phyloP scores from a whole-genome alignment of 495 filamentous ascomycete genomes.

The Darksidea phi region DNA sequence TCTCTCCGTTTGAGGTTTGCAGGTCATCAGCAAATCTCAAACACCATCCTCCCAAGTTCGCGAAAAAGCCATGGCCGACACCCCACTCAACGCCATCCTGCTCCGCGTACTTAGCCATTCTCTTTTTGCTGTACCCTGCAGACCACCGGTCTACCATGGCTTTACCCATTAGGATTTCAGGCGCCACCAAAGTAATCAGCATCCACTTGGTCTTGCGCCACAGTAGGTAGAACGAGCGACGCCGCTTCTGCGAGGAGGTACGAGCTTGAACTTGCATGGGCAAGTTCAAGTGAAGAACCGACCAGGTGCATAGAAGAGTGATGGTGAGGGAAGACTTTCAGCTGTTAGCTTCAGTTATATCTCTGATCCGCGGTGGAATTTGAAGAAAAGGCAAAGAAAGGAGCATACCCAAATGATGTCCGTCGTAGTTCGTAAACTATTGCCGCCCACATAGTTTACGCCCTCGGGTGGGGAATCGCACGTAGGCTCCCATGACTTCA shows the following conservation, averaged over 20 bases:
- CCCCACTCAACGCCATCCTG: background rate
- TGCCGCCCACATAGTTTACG: no score
- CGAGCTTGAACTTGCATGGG: background rate
- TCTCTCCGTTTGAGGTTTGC: background rate
- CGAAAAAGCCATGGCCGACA: background rate
- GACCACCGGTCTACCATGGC: background rate
- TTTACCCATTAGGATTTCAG: background rate
- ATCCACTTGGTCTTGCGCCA: constrained; percentile 1
- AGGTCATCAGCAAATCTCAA: no score
- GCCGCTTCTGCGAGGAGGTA: background rate
- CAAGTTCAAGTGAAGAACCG: background rate
- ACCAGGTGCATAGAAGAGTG: background rate
- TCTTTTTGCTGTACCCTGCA: background rate
- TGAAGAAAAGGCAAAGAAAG: no score
- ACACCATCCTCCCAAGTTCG: background rate
- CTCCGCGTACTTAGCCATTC: background rate
- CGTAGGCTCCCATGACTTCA: no score
- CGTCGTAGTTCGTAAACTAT: no score
- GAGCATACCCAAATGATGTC: no score
- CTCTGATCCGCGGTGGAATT: no score
- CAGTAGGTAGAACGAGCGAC: background rate
- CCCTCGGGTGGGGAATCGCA: no score
- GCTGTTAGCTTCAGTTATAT: no score
- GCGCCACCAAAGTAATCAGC: background rate
- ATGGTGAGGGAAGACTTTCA: background rate